Evolutionary conservation across 169 alveolate species (phyloP).

Genomic region (Theileria sp.): DNA sequence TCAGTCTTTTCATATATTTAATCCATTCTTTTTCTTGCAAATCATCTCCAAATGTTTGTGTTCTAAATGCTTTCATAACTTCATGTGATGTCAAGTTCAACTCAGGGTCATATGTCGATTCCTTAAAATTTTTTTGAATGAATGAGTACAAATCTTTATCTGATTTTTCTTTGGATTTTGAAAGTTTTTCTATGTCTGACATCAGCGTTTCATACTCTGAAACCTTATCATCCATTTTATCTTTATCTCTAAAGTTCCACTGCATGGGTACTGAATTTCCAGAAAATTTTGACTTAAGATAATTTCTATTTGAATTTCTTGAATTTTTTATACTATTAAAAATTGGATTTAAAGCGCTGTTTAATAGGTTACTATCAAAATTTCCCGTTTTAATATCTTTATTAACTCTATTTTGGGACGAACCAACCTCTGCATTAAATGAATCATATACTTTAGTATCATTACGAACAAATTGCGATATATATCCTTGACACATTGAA

Average conservation of each 20-base stretch:
- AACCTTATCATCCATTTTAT: not conserved
- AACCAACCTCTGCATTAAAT: not conserved
- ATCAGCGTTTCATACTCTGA: constrained; percentile 22
- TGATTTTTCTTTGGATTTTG: constrained; percentile 23
- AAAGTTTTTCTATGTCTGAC: constrained; percentile 20
- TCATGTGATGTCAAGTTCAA: constrained; percentile 29
- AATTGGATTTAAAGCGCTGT: not conserved
- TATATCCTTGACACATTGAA: not conserved
- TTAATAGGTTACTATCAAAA: not conserved
- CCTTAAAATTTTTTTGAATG: constrained; percentile 32
- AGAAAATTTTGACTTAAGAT: not conserved
- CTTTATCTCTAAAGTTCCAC: constrained; percentile 4
- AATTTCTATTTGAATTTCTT: too few relatives aligned
- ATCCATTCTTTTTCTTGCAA: constrained; percentile 2
- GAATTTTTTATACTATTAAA: not conserved
- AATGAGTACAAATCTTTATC: constrained; percentile 29
- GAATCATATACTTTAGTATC: not conserved
- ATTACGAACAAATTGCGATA: not conserved
- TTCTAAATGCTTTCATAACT: constrained; percentile 9
- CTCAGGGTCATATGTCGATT: constrained; percentile 7
- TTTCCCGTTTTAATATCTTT: not conserved
- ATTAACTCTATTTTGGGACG: not conserved
- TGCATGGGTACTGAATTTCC: not conserved
- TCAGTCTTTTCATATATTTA: not conserved
- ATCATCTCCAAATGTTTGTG: not conserved